These are phyloP conservation scores for Boletus vermiculosoides DNA, from an alignment of 768 basidiomycete species.

Conservation along the genomic window DNA sequence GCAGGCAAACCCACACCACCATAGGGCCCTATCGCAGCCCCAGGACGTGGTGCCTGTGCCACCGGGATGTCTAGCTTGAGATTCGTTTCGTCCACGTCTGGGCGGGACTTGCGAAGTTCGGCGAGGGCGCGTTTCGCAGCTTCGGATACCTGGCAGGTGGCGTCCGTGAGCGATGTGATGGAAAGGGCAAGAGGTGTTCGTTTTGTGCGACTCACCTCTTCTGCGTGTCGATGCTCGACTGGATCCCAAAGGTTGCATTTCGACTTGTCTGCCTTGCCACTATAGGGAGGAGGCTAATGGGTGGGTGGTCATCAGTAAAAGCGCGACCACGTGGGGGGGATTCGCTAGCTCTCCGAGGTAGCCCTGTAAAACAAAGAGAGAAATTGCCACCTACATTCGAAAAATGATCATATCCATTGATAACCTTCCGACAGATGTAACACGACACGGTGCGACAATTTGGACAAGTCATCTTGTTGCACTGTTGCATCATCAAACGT, in stretches of 20 bases:
- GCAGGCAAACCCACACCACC: neutral
- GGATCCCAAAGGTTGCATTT: conserved; percentile 72
- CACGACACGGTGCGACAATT: conserved; percentile 74
- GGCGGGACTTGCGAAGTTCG: conserved; percentile 57
- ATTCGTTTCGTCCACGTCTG: conserved; percentile 58
- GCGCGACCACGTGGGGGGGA: neutral
- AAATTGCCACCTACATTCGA: conserved; percentile 39
- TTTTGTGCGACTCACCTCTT: conserved; percentile 48
- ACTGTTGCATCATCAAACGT: conserved; percentile 42
- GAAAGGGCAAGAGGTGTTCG: neutral
- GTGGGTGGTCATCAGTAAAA: conserved; percentile 7
- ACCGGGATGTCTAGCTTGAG: conserved; percentile 66
- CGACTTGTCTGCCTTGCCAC: conserved; percentile 26
- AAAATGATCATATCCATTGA: conserved; percentile 79
- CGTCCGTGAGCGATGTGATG: neutral
- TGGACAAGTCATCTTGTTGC: conserved; percentile 90
- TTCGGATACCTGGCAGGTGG: conserved; percentile 53
- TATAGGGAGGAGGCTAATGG: conserved; percentile 24
- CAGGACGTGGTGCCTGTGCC: neutral
- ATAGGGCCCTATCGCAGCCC: neutral
- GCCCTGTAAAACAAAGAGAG: neutral
- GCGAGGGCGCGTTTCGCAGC: conserved; percentile 67
- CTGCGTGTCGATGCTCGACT: conserved; percentile 60
- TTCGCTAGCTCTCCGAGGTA: neutral
- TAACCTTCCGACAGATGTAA: conserved; percentile 76